A percentile compares a stretch with the other conserved stretches of the same genome.
phyloP scores from a whole-genome alignment of 805 yeast genomes.

The Kodamaea nitidulidarum region DNA sequence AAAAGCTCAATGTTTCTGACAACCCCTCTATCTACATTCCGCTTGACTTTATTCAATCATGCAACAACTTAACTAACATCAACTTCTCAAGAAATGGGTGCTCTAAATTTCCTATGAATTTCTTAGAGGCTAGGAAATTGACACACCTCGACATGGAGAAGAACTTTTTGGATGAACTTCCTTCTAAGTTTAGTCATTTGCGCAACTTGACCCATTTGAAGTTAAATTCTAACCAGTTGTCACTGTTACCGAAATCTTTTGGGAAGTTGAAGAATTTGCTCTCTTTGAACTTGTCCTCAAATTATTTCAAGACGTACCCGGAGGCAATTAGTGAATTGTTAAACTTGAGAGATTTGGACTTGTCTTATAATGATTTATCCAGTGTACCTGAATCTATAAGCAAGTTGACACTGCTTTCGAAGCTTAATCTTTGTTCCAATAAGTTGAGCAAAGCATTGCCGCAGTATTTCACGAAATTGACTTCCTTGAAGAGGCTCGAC shows the following conservation, averaged over 20 bases:
- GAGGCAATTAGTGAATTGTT: slow-evolving; percentile 58
- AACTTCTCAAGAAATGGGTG: slow-evolving; percentile 71
- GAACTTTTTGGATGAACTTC: slow-evolving; percentile 66
- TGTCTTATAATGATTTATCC: slow-evolving; percentile 74
- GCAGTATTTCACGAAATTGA: slow-evolving; percentile 46
- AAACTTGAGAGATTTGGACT: slow-evolving; percentile 61
- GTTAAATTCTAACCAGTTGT: slow-evolving; percentile 72
- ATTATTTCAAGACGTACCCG: slow-evolving; percentile 60
- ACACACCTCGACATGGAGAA: slow-evolving; percentile 69
- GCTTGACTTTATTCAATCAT: slow-evolving; percentile 77
- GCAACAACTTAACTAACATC: slow-evolving; percentile 64
- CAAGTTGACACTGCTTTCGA: slow-evolving; percentile 55
- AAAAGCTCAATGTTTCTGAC: slow-evolving; percentile 74
- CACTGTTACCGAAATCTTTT: slow-evolving; percentile 57
- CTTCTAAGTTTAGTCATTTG: slow-evolving; percentile 52
- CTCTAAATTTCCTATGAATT: slow-evolving; percentile 67
- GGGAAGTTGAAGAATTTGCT: slow-evolving; percentile 51
- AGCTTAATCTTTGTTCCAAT: slow-evolving; percentile 73
- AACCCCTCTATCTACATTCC: slow-evolving; percentile 86
- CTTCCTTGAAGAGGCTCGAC: slow-evolving; percentile 65
- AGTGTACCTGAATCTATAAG: slow-evolving; percentile 59
- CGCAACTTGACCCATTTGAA: slow-evolving; percentile 54
- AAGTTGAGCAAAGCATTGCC: slow-evolving; percentile 53
- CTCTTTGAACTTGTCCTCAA: slow-evolving; percentile 74
- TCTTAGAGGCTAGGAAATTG: slow-evolving; percentile 65